A percentile compares a stretch with the other conserved stretches of the same genome.
phyloP scores from a whole-genome alignment of 2,329 filamentous ascomycete genomes.

The Corinectria fuckeliana region DNA sequence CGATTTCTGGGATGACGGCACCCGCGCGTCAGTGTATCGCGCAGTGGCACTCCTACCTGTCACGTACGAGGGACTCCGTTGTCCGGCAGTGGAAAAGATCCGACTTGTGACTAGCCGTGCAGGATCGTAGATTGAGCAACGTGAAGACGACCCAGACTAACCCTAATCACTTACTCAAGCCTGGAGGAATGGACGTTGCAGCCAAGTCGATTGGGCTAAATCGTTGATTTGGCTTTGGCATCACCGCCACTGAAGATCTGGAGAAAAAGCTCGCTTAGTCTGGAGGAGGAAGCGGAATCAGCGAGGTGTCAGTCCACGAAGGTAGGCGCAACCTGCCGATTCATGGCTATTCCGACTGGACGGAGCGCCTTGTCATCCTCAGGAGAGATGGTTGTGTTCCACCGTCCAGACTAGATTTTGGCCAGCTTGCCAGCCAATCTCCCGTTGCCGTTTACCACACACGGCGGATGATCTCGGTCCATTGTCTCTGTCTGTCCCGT shows the following conservation, averaged over 20 bases:
- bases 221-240: background rate
- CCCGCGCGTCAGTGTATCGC: slow-evolving; percentile 7
- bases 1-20: slow-evolving; percentile 19
- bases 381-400: slow-evolving; percentile 20
- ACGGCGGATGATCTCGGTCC: slow-evolving; percentile 5
- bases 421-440: slow-evolving; percentile 10
- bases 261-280: slow-evolving; percentile 3
- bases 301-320: slow-evolving; percentile 7
- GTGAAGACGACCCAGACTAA: background rate
- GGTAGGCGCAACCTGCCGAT: slow-evolving; percentile 16
- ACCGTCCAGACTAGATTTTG: background rate
- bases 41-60: slow-evolving; percentile 25
- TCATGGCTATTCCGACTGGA: slow-evolving; percentile 6
- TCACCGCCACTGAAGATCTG: slow-evolving; percentile 1
- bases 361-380: slow-evolving; percentile 2
- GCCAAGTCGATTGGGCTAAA: slow-evolving; percentile 6
- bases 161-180: slow-evolving; percentile 2
- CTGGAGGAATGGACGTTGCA: background rate
- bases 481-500: slow-evolving; percentile 2
- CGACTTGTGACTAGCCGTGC: slow-evolving; percentile 24
- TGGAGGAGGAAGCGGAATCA: slow-evolving; percentile 6
- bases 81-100: slow-evolving; percentile 25
- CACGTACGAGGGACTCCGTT: slow-evolving; percentile 11
- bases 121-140: slow-evolving; percentile 28
- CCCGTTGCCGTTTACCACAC: background rate